Percentiles rank a stretch among this genome's conserved stretches.
These are phyloP conservation scores for Ophiostoma quercus DNA, from an alignment of 2,329 filamentous ascomycete genomes.

Conservation along the genomic window DNA sequence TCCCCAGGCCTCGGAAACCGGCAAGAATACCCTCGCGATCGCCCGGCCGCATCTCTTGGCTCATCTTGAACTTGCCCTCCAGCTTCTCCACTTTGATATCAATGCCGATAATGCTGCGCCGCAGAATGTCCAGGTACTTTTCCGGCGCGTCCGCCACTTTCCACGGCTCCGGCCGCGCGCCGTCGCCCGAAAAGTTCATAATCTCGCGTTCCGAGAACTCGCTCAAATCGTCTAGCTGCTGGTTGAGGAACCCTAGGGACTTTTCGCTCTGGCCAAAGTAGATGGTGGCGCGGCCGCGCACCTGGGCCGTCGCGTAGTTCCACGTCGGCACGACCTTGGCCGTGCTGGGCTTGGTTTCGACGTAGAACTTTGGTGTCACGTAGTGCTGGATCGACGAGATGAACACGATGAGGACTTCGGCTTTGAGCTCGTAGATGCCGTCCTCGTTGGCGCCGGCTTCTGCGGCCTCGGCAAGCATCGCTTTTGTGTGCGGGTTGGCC, in stretches of 20 bases:
- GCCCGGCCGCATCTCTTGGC: slow-evolving; percentile 50
- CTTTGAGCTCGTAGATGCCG: slow-evolving; percentile 19
- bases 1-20: slow-evolving; percentile 45
- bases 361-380: slow-evolving; percentile 64
- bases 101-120: slow-evolving; percentile 56
- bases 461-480: slow-evolving; percentile 47
- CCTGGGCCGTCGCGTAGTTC: slow-evolving; percentile 64
- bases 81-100: slow-evolving; percentile 53
- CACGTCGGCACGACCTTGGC: slow-evolving; percentile 66
- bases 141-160: slow-evolving; percentile 52
- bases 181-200: slow-evolving; percentile 50
- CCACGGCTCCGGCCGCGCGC: slow-evolving; percentile 43
- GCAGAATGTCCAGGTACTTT: slow-evolving; percentile 51
- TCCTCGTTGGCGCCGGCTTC: slow-evolving; percentile 28
- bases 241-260: slow-evolving; percentile 34
- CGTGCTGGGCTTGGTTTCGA: slow-evolving; percentile 56
- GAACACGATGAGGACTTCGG: slow-evolving; percentile 61
- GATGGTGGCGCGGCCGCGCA: slow-evolving; percentile 53
- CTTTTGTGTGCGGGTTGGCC: slow-evolving; percentile 59
- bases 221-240: slow-evolving; percentile 49
- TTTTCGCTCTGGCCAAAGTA: slow-evolving; percentile 44
- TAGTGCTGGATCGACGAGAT: slow-evolving; percentile 56
- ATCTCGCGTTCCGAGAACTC: slow-evolving; percentile 46
- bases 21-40: slow-evolving; percentile 53
- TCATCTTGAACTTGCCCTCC: slow-evolving; percentile 63